Conservation (phyloP, 1,284 basidiomycete genomes). For the Irpex sp. region DNA sequence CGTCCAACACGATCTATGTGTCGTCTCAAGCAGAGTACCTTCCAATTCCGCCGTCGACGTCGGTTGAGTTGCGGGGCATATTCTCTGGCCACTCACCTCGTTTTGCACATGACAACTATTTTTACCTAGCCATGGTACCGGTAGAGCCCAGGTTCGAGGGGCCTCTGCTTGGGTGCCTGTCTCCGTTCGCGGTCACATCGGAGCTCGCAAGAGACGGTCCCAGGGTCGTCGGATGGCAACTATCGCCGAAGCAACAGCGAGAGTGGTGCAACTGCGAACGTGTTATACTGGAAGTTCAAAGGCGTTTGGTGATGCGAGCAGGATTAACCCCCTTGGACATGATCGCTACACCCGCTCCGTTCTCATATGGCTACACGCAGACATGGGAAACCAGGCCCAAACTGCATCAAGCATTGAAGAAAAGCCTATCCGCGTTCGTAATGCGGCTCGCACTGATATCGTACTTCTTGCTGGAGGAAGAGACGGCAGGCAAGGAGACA, state of each 20-base stretch:
- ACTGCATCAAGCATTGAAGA: neutral
- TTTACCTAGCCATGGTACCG: neutral
- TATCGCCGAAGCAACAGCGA: neutral
- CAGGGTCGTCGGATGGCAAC: neutral
- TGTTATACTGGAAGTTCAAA: neutral
- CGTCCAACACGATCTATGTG: neutral
- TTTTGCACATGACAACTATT: neutral
- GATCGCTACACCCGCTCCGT: neutral
- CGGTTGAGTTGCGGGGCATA: neutral
- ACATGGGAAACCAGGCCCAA: neutral
- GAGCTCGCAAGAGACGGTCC: neutral
- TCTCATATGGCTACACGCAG: neutral
- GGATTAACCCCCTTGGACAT: neutral
- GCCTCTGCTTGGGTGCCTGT: neutral
- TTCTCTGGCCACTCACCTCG: neutral
- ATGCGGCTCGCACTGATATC: neutral
- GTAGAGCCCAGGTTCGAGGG: neutral
- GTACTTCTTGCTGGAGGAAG: neutral
- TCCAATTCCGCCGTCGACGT: neutral
- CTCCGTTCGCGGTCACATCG: neutral
- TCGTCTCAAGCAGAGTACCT: neutral
- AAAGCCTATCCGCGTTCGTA: neutral
- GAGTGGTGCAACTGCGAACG: neutral
- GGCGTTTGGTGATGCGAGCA: neutral
- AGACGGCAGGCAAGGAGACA: neutral